phyloP scores from a whole-genome alignment of 2,329 filamentous ascomycete species.

The Xylariaceae sp. region DNA sequence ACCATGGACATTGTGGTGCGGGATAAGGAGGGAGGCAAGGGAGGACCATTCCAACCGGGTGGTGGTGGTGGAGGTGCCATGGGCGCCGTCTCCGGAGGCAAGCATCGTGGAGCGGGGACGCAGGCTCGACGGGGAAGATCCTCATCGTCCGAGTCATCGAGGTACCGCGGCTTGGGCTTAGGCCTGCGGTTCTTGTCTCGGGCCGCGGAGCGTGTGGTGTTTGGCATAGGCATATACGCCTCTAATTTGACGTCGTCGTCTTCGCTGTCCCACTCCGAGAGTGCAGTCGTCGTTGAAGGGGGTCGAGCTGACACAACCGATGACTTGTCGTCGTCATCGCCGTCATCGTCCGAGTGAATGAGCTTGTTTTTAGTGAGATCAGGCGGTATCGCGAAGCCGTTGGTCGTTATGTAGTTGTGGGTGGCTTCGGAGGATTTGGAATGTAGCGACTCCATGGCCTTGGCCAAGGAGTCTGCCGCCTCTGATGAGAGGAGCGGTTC shows the following conservation, averaged over 20 bases:
- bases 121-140: background rate
- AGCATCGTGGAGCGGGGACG: background rate
- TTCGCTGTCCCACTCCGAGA: constrained; percentile 23
- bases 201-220: no score
- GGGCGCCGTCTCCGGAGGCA: background rate
- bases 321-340: constrained; percentile 18
- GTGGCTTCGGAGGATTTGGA: constrained; percentile 25
- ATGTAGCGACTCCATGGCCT: constrained; percentile 23
- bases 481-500: constrained; percentile 22
- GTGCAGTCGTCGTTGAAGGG: constrained; percentile 17
- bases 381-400: constrained; percentile 21
- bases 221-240: no score
- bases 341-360: constrained; percentile 8
- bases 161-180: no score
- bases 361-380: constrained; percentile 13
- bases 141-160: constrained; percentile 9
- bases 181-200: no score
- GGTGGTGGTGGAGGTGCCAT: constrained; percentile 1
- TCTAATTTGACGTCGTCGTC: constrained; percentile 10
- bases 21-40: constrained; percentile 6
- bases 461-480: constrained; percentile 9
- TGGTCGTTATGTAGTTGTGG: constrained; percentile 21
- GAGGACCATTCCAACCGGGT: constrained; percentile 2
- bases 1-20: constrained; percentile 1
- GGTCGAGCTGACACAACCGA: constrained; percentile 22